Conservation (phyloP, 345 rosid species). For the Syzygium aqueum region DNA sequence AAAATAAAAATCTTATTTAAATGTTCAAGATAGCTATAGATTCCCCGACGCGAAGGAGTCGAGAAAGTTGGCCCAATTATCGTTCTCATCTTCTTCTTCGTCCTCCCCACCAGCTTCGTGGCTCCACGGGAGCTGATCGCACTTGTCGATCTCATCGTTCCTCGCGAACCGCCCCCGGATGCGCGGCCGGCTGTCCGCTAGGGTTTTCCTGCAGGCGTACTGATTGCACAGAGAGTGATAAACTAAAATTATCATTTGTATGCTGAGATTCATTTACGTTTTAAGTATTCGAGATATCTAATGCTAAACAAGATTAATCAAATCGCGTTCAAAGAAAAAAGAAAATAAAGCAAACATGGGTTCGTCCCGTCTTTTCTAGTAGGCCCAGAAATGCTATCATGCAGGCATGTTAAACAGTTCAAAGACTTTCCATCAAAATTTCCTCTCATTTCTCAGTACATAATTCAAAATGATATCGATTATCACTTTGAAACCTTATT, state of each 20-base stretch:
- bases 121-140: slow-evolving; percentile 32
- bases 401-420: not conserved
- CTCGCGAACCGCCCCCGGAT: slow-evolving; percentile 89
- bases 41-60: not conserved
- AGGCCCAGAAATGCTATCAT: not conserved
- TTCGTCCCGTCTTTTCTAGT: not conserved
- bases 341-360: not conserved
- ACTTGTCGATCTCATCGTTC: slow-evolving; percentile 62
- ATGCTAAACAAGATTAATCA: not conserved
- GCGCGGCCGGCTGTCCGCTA: slow-evolving; percentile 95
- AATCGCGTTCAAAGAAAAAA: not conserved
- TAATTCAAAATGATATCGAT: not conserved
- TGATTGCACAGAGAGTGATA: slow-evolving; percentile 1
- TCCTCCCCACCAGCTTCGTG: slow-evolving; percentile 23
- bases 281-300: not conserved
- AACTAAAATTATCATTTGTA: not conserved
- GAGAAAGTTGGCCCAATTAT: slow-evolving; percentile 45
- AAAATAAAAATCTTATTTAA: not conserved
- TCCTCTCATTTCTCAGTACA: not conserved
- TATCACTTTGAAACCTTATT: not conserved
- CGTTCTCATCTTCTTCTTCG: slow-evolving; percentile 49
- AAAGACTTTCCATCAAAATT: not conserved
- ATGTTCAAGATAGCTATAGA: not conserved
- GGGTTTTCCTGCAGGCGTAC: slow-evolving; percentile 92
- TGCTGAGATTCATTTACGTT: not conserved